Evolutionary conservation across 768 basidiomycete species (phyloP).

Genomic region (Leccinum subgranulosum): DNA sequence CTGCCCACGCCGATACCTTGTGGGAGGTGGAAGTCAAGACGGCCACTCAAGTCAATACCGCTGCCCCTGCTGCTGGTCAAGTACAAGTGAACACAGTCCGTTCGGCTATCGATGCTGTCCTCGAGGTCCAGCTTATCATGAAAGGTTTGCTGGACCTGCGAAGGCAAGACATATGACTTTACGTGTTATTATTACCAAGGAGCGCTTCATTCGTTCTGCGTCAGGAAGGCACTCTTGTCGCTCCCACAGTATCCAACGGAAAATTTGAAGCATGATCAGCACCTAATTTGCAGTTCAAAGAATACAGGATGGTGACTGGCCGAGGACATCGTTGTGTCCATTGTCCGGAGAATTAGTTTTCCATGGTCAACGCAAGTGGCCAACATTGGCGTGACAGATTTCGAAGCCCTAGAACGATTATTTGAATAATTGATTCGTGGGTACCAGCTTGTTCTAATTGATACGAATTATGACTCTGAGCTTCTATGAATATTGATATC

Average conservation of each 20-base stretch:
- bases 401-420: too few species aligned
- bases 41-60: constrained; percentile 72
- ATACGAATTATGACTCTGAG: neutral
- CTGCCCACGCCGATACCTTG: constrained; percentile 74
- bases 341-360: neutral
- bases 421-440: neutral
- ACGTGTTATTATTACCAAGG: neutral
- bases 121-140: constrained; percentile 81
- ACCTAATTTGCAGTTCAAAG: neutral
- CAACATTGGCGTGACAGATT: too few species aligned
- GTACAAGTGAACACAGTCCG: constrained; percentile 69
- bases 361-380: neutral
- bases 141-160: constrained; percentile 78
- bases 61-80: constrained; percentile 31
- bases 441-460: neutral
- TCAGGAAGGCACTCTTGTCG: neutral
- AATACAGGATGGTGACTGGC: neutral
- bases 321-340: neutral
- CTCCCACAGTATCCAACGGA: neutral
- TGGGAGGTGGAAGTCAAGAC: constrained; percentile 92
- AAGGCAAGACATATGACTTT: constrained; percentile 59
- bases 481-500: neutral
- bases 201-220: neutral
- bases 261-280: neutral
- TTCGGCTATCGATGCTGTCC: constrained; percentile 66